Base-by-base conservation (phyloP, 2,329 filamentous ascomycete genomes). In the Arachnomyces sp. region DNA sequence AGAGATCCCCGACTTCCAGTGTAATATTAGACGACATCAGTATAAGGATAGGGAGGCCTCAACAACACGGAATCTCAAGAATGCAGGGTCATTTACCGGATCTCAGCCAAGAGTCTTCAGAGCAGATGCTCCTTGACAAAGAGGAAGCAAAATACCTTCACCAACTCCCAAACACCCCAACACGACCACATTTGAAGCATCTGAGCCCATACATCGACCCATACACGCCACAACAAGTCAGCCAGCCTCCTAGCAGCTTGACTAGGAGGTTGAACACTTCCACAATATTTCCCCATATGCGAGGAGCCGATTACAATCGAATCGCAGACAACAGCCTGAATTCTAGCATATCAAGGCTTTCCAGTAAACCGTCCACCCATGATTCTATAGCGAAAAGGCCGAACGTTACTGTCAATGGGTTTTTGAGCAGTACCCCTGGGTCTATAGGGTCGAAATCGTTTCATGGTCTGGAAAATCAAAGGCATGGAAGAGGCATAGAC, bases 51-150 rank as follows among this genome's bases (percentile, higher is more conserved):
- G 43, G 49, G 9, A 31, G 35, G 8, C 31, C 55, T 12, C 48
- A 44, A 25, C 53, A 46, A 15, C 40, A 37, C 21, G 31, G 13
- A 9, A 46, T 29, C 14, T 28, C 25, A 39, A 30, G 18, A 42
- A 32, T 34, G 33, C 34, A 21, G 42, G 14, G 12, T 15, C 7
- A 25, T 13, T 31, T 28, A 28, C 13, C 16, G 17, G 9, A 30
- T 2, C 18, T 32, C 5, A 47, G 41, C 28, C 50, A 51, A 30
- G 34, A 39, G 7, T 59, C 56, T 4, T 58, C 56, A 2, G 58
- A 61, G 35, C 51, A 59, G 9, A 66, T 64, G 57, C 52, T 61
- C 18, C 46, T 63, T 18, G 55, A 57, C 35, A 36, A 43, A 11
- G 55, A 59, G 15, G 46, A 45, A 15, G 18, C 52, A 38, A 49